These are phyloP conservation scores for Boletus smithii DNA, from an alignment of 1,284 basidiomycete species.

Conservation along the genomic window DNA sequence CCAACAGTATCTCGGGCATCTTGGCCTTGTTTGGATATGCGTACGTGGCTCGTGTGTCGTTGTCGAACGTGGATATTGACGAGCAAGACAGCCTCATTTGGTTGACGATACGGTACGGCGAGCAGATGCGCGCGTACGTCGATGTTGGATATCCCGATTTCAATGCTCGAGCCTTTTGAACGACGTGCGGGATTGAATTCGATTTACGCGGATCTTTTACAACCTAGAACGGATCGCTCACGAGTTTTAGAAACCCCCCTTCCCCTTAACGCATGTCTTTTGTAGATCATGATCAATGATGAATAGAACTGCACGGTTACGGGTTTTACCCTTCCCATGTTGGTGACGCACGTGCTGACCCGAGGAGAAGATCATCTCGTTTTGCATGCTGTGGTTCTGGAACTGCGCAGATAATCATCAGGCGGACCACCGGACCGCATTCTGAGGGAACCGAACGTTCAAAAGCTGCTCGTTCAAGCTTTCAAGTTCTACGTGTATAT, in stretches of 20 bases:
- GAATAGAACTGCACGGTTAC: not conserved
- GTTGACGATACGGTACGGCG: conserved; percentile 45
- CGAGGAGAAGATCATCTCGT: too few species aligned
- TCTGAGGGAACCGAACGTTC: too few species aligned
- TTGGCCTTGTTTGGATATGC: conserved; percentile 44
- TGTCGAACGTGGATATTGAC: not conserved
- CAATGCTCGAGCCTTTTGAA: not conserved
- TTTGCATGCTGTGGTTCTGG: too few species aligned
- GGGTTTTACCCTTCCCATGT: too few species aligned
- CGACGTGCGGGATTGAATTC: not conserved
- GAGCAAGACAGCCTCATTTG: conserved; percentile 36
- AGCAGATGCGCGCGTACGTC: conserved; percentile 44
- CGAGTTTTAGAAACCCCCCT: not conserved
- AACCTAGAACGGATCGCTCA: too few species aligned
- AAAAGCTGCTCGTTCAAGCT: too few species aligned
- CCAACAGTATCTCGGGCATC: conserved; percentile 45
- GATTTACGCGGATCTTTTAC: not conserved
- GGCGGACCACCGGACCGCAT: too few species aligned
- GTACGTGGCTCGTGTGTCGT: conserved; percentile 31
- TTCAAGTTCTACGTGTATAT: too few species aligned
- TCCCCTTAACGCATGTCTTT: not conserved
- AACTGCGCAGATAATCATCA: too few species aligned
- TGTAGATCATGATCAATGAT: not conserved
- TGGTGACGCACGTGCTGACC: too few species aligned
- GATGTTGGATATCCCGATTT: conserved; percentile 43